phyloP scores from a whole-genome alignment of 1,139 yeast species.

The Geotrichum carabidarum region DNA sequence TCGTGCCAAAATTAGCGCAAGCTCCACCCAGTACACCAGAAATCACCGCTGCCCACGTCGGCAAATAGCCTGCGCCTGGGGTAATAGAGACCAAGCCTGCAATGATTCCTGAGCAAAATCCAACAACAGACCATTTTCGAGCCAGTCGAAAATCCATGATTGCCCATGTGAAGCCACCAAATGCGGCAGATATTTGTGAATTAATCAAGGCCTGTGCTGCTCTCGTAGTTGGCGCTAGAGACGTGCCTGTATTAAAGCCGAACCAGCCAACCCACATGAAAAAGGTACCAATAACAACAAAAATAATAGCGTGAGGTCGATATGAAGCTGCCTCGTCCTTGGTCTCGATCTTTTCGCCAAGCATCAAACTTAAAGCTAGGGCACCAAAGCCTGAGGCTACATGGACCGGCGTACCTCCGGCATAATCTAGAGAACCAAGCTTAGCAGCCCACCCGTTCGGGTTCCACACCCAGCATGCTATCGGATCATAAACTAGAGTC shows the following conservation, averaged over 20 bases:
- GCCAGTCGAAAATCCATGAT: slow-evolving; percentile 32
- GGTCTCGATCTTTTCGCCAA: slow-evolving; percentile 41
- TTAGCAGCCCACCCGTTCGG: slow-evolving; percentile 51
- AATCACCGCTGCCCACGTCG: slow-evolving; percentile 36
- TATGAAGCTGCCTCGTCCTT: slow-evolving; percentile 23
- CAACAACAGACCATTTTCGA: slow-evolving; percentile 36
- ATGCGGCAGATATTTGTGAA: slow-evolving; percentile 34
- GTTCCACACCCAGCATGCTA: slow-evolving; percentile 65
- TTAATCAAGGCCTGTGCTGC: slow-evolving; percentile 41
- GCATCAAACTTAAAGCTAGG: slow-evolving; percentile 52
- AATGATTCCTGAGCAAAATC: slow-evolving; percentile 40
- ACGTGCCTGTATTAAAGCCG: slow-evolving; percentile 81
- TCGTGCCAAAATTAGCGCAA: slow-evolving; percentile 37
- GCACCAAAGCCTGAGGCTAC: slow-evolving; percentile 57
- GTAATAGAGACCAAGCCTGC: slow-evolving; percentile 40
- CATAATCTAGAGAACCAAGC: slow-evolving; percentile 54
- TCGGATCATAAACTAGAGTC: slow-evolving; percentile 53
- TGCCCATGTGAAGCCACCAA: slow-evolving; percentile 37
- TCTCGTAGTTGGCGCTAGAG: slow-evolving; percentile 51
- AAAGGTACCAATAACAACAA: slow-evolving; percentile 54
- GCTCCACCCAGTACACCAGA: slow-evolving; percentile 37
- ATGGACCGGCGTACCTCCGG: slow-evolving; percentile 62
- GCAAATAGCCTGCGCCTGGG: slow-evolving; percentile 40
- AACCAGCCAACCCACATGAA: slow-evolving; percentile 74
- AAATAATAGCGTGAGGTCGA: slow-evolving; percentile 30